These are phyloP conservation scores for Penstemon davidsonii DNA, from an alignment of 257 asterid species.

Conservation along the genomic window DNA sequence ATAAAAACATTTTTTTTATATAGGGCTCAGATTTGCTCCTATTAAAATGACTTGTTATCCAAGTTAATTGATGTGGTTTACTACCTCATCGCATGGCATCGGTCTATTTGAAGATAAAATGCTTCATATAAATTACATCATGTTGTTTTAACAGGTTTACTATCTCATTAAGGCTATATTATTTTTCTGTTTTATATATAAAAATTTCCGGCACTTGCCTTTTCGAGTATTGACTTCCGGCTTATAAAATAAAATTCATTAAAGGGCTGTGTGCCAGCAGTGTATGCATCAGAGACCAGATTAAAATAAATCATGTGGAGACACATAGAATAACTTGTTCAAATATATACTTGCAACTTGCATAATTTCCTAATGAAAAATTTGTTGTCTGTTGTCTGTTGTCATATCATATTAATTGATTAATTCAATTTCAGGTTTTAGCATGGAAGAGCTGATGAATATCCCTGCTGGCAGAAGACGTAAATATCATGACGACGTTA, in stretches of 20 bases:
- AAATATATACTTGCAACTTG: background rate
- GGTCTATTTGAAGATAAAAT: background rate
- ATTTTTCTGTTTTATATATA: background rate
- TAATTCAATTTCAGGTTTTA: conserved; percentile 57
- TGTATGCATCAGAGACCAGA: conserved; percentile 15
- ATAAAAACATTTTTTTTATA: too few species aligned
- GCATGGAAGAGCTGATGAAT: conserved; percentile 83
- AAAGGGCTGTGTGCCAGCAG: conserved; percentile 25
- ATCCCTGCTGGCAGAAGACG: conserved; percentile 93
- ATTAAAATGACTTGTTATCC: conserved; percentile 13
- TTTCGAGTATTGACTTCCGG: conserved; percentile 31
- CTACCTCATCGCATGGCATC: background rate
- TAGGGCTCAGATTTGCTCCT: too few species aligned
- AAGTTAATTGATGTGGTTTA: background rate
- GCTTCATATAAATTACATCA: background rate
- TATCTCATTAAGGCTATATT: conserved; percentile 26
- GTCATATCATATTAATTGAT: background rate
- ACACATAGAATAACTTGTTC: conserved; percentile 7
- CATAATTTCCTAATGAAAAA: background rate
- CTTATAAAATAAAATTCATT: conserved; percentile 22
- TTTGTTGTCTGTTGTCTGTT: background rate
- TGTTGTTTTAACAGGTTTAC: conserved; percentile 15
- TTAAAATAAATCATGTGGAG: conserved; percentile 24
- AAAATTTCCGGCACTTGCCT: background rate
- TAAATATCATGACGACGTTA: conserved; percentile 89